Percentiles rank a stretch among this genome's conserved stretches.
Conservation (phyloP, 768 basidiomycete species). For the Jaapia argillacea region DNA sequence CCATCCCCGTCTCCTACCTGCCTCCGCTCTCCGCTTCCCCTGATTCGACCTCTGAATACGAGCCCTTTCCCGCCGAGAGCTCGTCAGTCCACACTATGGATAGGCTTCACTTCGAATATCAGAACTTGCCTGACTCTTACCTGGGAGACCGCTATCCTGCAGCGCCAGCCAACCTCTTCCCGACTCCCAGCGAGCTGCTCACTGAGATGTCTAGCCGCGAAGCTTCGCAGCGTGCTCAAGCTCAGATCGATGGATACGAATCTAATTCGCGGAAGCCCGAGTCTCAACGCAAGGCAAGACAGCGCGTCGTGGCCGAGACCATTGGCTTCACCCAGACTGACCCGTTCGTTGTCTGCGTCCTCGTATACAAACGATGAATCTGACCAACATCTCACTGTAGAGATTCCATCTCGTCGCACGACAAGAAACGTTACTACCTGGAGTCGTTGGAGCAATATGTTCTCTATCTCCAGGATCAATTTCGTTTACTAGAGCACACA, state of each 20-base stretch:
- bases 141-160: no score
- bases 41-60: no score
- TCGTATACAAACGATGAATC: background rate
- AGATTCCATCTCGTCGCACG: slow-evolving; percentile 69
- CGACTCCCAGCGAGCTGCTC: slow-evolving; percentile 57
- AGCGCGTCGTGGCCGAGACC: slow-evolving; percentile 45
- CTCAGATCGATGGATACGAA: slow-evolving; percentile 1
- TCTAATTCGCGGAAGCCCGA: slow-evolving; percentile 23
- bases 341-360: slow-evolving; percentile 32
- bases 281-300: slow-evolving; percentile 44
- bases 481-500: slow-evolving; percentile 35
- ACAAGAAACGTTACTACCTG: slow-evolving; percentile 67
- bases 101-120: no score
- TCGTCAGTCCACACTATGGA: no score
- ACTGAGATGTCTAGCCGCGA: slow-evolving; percentile 26
- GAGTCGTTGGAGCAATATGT: slow-evolving; percentile 69
- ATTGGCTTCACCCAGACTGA: slow-evolving; percentile 52
- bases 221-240: slow-evolving; percentile 5
- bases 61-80: no score
- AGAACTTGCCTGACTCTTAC: no score
- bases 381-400: slow-evolving; percentile 20
- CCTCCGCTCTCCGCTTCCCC: no score
- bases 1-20: no score
- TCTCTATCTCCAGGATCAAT: slow-evolving; percentile 51
- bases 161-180: slow-evolving; percentile 29